Conservation (phyloP, 2,329 filamentous ascomycete species). For the Fusarium sp. region DNA sequence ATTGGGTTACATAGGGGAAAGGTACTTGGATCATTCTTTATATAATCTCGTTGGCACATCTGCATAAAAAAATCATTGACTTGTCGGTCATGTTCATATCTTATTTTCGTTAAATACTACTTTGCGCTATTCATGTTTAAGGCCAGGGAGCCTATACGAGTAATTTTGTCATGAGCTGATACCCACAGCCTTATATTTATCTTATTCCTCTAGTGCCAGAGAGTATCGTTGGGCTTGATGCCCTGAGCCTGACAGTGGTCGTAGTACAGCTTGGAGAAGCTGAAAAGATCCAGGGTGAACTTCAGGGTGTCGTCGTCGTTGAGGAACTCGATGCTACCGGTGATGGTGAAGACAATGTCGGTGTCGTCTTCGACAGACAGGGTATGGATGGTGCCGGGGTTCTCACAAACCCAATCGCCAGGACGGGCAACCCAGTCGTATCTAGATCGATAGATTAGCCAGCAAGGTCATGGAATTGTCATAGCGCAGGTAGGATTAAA, state of each 20-base stretch:
- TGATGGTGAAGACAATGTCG: constrained; percentile 46
- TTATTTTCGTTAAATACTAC: constrained; percentile 7
- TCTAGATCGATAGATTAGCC: constrained; percentile 26
- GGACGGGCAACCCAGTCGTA: constrained; percentile 47
- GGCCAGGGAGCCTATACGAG: background rate
- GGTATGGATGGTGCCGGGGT: constrained; percentile 46
- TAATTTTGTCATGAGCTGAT: background rate
- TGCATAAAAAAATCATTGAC: background rate
- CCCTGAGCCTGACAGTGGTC: constrained; percentile 36
- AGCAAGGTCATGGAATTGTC: background rate
- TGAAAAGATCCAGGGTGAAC: constrained; percentile 43
- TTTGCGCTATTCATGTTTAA: constrained; percentile 1
- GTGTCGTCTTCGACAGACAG: constrained; percentile 43
- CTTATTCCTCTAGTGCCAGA: constrained; percentile 27
- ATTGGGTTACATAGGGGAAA: background rate
- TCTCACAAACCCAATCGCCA: constrained; percentile 47
- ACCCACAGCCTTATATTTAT: background rate
- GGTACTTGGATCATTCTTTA: background rate
- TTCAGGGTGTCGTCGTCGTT: constrained; percentile 46
- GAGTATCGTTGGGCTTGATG: constrained; percentile 32
- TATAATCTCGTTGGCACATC: background rate
- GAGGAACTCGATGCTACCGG: constrained; percentile 46
- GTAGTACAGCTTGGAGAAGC: constrained; percentile 42
- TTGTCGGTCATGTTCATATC: constrained; percentile 1
- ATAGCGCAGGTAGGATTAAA: background rate